phyloP scores from a whole-genome alignment of 2,329 filamentous ascomycete genomes.

The Cladosporium velox region DNA sequence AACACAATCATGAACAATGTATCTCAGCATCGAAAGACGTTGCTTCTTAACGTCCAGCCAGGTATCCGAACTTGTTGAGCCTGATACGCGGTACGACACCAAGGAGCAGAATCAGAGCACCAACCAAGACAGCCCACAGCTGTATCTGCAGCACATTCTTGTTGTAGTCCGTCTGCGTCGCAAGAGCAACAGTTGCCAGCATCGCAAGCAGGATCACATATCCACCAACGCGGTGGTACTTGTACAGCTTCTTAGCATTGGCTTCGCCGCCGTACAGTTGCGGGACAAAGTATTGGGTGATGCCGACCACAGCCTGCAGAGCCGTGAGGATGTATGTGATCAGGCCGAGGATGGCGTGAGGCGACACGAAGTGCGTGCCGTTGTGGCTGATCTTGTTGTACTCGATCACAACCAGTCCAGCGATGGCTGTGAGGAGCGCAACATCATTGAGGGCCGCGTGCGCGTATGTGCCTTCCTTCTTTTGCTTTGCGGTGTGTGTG shows the following conservation, averaged over 20 bases:
- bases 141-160: conserved; percentile 67
- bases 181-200: conserved; percentile 71
- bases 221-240: conserved; percentile 79
- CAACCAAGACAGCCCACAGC: conserved; percentile 73
- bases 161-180: conserved; percentile 76
- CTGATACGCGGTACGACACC: conserved; percentile 79
- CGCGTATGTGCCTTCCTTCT: conserved; percentile 60
- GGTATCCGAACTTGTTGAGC: conserved; percentile 74
- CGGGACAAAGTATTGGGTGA: conserved; percentile 79
- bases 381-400: conserved; percentile 76
- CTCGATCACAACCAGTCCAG: conserved; percentile 72
- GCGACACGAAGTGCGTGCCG: conserved; percentile 73
- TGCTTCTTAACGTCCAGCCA: conserved; percentile 29
- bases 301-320: conserved; percentile 74
- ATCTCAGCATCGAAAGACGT: neutral
- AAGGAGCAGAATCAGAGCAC: conserved; percentile 64
- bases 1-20: neutral
- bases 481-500: conserved; percentile 75
- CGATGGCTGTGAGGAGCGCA: conserved; percentile 61
- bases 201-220: conserved; percentile 73
- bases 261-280: conserved; percentile 74
- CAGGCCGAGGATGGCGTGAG: conserved; percentile 82
- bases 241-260: conserved; percentile 80
- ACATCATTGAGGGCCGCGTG: conserved; percentile 73
- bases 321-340: conserved; percentile 69